Evolutionary conservation across 257 asterid genomes (phyloP).

Genomic region (Sherardia arvensis): DNA sequence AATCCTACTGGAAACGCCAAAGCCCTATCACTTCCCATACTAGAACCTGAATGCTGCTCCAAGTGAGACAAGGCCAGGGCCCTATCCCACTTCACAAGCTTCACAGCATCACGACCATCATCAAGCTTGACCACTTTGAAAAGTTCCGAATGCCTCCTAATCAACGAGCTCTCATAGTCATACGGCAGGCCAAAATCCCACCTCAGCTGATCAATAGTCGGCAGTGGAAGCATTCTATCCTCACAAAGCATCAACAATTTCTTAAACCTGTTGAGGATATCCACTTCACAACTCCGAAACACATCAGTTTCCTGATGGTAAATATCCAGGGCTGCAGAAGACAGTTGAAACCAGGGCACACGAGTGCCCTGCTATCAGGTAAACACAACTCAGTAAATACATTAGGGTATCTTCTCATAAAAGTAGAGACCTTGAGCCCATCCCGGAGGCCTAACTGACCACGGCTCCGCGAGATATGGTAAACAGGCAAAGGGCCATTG

Average conservation of each 20-base stretch:
- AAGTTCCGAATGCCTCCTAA: slow-evolving; percentile 35
- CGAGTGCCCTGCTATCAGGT: slow-evolving; percentile 68
- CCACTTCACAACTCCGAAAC: slow-evolving; percentile 27
- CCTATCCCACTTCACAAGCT: slow-evolving; percentile 55
- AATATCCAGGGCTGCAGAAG: slow-evolving; percentile 37
- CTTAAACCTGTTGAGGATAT: slow-evolving; percentile 57
- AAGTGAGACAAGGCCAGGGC: slow-evolving; percentile 51
- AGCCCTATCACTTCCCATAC: slow-evolving; percentile 15
- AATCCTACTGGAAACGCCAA: slow-evolving; percentile 68
- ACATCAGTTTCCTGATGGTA: slow-evolving; percentile 34
- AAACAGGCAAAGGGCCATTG: slow-evolving; percentile 45
- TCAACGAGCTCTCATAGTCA: slow-evolving; percentile 39
- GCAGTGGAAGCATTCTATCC: slow-evolving; percentile 60
- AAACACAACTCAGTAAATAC: slow-evolving; percentile 54
- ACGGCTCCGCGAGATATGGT: slow-evolving; percentile 38
- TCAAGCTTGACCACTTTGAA: slow-evolving; percentile 47
- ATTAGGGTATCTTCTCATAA: slow-evolving; percentile 67
- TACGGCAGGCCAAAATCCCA: slow-evolving; percentile 82
- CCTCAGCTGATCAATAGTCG: slow-evolving; percentile 67
- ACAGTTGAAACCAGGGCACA: slow-evolving; percentile 66
- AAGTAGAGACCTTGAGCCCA: slow-evolving; percentile 61
- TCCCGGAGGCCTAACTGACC: slow-evolving; percentile 57
- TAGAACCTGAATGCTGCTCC: slow-evolving; percentile 25
- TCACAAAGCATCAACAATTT: slow-evolving; percentile 74
- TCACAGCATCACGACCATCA: slow-evolving; percentile 63